Conservation (phyloP, 495 filamentous ascomycete genomes). For the Hypoxylon cercidicola region DNA sequence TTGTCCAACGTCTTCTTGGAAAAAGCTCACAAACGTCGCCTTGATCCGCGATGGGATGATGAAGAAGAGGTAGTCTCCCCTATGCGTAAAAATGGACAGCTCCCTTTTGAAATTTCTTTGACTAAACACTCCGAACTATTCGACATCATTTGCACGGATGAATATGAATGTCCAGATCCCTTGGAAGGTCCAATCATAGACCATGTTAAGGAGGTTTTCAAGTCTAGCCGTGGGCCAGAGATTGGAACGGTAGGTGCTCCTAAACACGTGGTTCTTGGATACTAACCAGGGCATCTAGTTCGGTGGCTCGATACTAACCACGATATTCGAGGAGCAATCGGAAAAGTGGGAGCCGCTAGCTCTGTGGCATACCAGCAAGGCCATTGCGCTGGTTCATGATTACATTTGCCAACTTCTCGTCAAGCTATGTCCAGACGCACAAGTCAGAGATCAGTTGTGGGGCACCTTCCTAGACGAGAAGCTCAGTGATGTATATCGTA, state of each 20-base stretch:
- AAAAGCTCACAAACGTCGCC: constrained; percentile 49
- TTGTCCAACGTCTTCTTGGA: constrained; percentile 51
- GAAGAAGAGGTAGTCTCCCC: constrained; percentile 2
- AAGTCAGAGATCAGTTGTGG: constrained; percentile 46
- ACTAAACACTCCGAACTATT: constrained; percentile 17
- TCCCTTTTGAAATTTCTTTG: constrained; percentile 2
- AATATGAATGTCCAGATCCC: constrained; percentile 2
- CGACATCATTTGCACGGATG: constrained; percentile 15
- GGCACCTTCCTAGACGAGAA: constrained; percentile 48
- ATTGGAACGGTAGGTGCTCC: constrained; percentile 29
- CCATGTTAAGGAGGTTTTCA: constrained; percentile 15
- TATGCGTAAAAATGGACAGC: not conserved
- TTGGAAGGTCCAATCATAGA: constrained; percentile 7
- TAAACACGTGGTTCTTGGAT: not conserved
- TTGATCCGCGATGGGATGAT: constrained; percentile 27
- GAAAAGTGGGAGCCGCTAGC: constrained; percentile 59
- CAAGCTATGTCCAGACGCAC: constrained; percentile 47
- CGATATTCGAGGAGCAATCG: constrained; percentile 60
- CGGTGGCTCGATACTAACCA: constrained; percentile 50
- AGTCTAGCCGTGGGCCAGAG: constrained; percentile 28
- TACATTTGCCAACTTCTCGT: constrained; percentile 55
- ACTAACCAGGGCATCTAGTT: constrained; percentile 31
- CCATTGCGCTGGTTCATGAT: constrained; percentile 54
- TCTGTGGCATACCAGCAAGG: constrained; percentile 54
- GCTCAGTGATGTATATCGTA: constrained; percentile 52